Base-by-base conservation (phyloP, 768 basidiomycete species). In the Auricularia sp. region DNA sequence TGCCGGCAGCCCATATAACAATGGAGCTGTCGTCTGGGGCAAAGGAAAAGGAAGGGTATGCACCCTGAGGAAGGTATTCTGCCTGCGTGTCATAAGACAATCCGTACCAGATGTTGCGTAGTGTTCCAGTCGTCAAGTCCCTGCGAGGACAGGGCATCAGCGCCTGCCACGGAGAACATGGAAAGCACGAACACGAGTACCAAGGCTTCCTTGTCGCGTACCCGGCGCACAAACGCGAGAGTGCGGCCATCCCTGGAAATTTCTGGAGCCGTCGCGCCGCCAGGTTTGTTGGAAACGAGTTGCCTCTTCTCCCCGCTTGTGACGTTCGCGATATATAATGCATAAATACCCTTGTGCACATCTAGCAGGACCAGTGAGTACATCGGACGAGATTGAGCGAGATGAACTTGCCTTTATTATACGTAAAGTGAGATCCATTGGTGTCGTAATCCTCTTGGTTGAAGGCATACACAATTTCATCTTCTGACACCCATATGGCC, bases 1-100 rank as follows among this genome's bases (percentile, higher is more conserved):
- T 82, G 2, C 88, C 88, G 1, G 85, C 82, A 3, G 88, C 86
- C 88, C 88, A 90, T 64, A 90, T 85, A 66, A 90, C 78, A 62
- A 90, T 74, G 1, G 82, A 84, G 64, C 80, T 77, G 65, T 84
- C 83, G 21, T 76, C 72, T 0, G 84, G 85, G 0, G 84, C 80
- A 72, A 90, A 89, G 7, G 87, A 79, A 69, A 87, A 90, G 1
- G 87, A 85, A 0, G 88, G 88, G 68, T 90, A 90, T 47, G 88
- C 90, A 10, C 87, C 86, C 87, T 89, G 89, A 0, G 88, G 88
- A 12, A 87, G 85, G 10, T 83, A 88, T 60, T 87, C 77, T 7
- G 72, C 71, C 29, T 78, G 78, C n/a, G 85, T 76, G 70, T 90
- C 88, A 68, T 87, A 88, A 2, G 81, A 85, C 36, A 90, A 76